Conservation (phyloP, 306 rosid genomes). For the Oemleria cerasiformis region DNA sequence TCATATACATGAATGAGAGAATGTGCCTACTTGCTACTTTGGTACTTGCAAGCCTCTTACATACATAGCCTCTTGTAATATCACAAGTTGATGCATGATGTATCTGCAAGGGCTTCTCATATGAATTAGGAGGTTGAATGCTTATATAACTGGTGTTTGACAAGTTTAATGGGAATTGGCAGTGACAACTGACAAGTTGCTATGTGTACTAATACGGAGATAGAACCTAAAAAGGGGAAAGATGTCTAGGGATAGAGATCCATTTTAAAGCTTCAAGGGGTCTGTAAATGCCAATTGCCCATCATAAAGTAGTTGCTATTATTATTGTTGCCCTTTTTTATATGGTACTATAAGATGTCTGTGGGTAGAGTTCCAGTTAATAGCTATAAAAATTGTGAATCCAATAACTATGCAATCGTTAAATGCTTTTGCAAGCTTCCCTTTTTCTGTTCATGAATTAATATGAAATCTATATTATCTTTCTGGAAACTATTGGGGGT, state of each 20-base stretch:
- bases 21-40: neutral
- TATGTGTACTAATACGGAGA: neutral
- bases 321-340: too few relatives aligned
- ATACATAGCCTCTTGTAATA: neutral
- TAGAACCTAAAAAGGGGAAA: neutral
- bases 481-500: neutral
- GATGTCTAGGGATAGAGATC: neutral
- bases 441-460: neutral
- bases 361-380: neutral
- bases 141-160: neutral
- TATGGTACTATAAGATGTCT: neutral
- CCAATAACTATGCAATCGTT: neutral
- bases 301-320: neutral
- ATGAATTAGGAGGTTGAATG: slow-evolving; percentile 2
- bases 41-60: neutral
- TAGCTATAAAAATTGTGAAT: neutral
- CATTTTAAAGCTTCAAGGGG: too few relatives aligned
- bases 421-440: neutral
- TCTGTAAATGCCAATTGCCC: neutral
- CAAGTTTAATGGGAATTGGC: neutral
- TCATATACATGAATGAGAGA: neutral
- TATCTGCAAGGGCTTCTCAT: slow-evolving; percentile 1
- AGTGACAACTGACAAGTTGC: neutral
- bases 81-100: neutral
- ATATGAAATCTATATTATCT: neutral